phyloP scores from a whole-genome alignment of 495 filamentous ascomycete genomes.

The Sphaerosporella brunnea region DNA sequence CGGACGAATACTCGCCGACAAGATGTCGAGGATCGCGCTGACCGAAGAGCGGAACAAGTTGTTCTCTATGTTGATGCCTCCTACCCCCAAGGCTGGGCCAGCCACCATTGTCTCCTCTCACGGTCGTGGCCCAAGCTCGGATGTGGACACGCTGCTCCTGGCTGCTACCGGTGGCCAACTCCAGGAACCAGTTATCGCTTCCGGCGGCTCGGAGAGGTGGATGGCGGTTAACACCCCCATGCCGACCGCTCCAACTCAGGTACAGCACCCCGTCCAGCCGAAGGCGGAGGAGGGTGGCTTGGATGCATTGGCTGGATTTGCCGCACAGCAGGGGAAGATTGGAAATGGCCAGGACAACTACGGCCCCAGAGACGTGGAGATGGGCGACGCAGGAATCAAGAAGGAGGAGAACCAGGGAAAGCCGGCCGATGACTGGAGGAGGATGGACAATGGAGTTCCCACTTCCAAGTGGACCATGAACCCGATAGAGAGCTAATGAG shows the following conservation, averaged over 20 bases:
- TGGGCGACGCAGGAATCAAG: background rate
- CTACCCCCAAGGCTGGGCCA: slow-evolving; percentile 29
- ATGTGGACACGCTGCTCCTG: slow-evolving; percentile 26
- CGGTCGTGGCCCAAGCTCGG: slow-evolving; percentile 18
- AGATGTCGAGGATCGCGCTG: too few species aligned
- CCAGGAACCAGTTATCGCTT: slow-evolving; percentile 31
- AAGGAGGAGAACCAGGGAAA: background rate
- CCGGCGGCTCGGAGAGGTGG: slow-evolving; percentile 28
- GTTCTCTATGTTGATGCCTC: slow-evolving; percentile 27
- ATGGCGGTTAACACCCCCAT: slow-evolving; percentile 26
- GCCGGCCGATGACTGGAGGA: background rate
- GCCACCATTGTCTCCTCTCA: slow-evolving; percentile 36
- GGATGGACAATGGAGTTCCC: background rate
- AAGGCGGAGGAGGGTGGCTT: slow-evolving; percentile 24
- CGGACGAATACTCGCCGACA: too few species aligned
- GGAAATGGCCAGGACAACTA: background rate
- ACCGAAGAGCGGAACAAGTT: slow-evolving; percentile 19
- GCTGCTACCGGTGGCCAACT: too few species aligned
- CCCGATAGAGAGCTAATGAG: too few species aligned
- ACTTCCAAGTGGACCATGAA: too few species aligned
- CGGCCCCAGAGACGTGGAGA: background rate
- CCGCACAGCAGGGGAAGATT: slow-evolving; percentile 9
- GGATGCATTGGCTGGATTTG: slow-evolving; percentile 25
- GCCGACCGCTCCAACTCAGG: slow-evolving; percentile 6
- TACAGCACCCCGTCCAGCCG: background rate